Evolutionary conservation across 2,329 filamentous ascomycete species (phyloP).

Genomic region (Didymosphaeria variabile): DNA sequence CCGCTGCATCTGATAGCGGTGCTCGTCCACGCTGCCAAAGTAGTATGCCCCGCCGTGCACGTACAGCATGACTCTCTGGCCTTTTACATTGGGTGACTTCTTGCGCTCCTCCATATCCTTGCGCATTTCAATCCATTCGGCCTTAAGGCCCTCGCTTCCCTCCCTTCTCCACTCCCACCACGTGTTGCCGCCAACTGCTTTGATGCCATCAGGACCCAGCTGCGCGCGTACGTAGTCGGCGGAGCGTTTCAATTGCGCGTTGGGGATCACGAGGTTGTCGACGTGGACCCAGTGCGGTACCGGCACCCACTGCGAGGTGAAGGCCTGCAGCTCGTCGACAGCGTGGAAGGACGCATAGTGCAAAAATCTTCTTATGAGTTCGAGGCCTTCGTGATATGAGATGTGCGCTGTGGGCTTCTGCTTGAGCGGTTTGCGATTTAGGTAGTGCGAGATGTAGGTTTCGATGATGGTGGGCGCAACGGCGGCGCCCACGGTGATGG

Average conservation of each 20-base stretch:
- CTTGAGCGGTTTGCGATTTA: conserved; percentile 77
- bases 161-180: conserved; percentile 75
- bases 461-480: conserved; percentile 88
- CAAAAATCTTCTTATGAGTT: conserved; percentile 87
- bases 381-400: conserved; percentile 91
- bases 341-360: conserved; percentile 86
- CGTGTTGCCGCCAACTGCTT: conserved; percentile 84
- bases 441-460: conserved; percentile 89
- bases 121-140: conserved; percentile 97
- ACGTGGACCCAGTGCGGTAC: conserved; percentile 87
- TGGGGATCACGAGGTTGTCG: conserved; percentile 72
- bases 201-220: conserved; percentile 79
- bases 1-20: conserved; percentile 97
- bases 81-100: conserved; percentile 62
- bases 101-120: conserved; percentile 78
- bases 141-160: conserved; percentile 69
- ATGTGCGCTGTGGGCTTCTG: conserved; percentile 89
- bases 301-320: conserved; percentile 91
- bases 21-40: conserved; percentile 94
- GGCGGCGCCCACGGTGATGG: conserved; percentile 80
- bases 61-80: conserved; percentile 87
- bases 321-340: conserved; percentile 91
- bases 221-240: conserved; percentile 75
- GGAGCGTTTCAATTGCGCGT: conserved; percentile 68
- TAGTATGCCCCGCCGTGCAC: conserved; percentile 94